Evolutionary conservation across 768 basidiomycete species (phyloP), one percentile per base, ranked within the genome.

Genomic region (Tulasnella sp.): DNA sequence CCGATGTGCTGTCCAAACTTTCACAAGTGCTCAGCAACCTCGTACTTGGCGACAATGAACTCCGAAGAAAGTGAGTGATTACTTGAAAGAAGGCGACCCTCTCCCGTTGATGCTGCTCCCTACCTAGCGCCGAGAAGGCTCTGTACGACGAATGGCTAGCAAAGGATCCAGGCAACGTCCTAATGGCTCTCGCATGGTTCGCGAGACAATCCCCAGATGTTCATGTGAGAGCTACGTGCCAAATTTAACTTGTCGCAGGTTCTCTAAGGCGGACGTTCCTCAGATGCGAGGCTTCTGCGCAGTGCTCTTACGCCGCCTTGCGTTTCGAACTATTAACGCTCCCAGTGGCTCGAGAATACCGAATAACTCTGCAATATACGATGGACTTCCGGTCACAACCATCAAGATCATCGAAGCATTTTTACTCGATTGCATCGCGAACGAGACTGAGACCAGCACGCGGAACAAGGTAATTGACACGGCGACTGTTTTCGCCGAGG

Each of bases 221-320:
- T 85, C 92, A 94, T 86, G 94, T 94, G 83, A 85, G 93, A 89
- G 46, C 41, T 16, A 28, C 73, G 20, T 73, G 16, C 34, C 18
- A 8, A 18, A 78, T 76, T 20, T 12, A 16, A 34, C 11, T 34
- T 76, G 31, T 44, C 40, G 7, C 4, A 5, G 75, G 18, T 20
- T 22, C 16, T 76, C 31, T 76, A 42, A 42, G 4, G 20, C 16
- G 75, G 8, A 72, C 79, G 54, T 20, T 73, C 74, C n/a, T 44
- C 81, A 94, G 93, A 95, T 95, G 94, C 91, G 94, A 41, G 93
- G 93, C 0, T 95, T 95, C 86, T 94, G 94, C 1, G 88, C 95
- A 41, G 94, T 96, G 14, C 90, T 95, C 42, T 89, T 95, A 41
- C 91, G 94, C 12, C 90, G 94, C 7, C 89, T 96, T 4, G 90